Base-by-base conservation (phyloP, 2,329 filamentous ascomycete genomes). In the Cordyceps fumosorosea region DNA sequence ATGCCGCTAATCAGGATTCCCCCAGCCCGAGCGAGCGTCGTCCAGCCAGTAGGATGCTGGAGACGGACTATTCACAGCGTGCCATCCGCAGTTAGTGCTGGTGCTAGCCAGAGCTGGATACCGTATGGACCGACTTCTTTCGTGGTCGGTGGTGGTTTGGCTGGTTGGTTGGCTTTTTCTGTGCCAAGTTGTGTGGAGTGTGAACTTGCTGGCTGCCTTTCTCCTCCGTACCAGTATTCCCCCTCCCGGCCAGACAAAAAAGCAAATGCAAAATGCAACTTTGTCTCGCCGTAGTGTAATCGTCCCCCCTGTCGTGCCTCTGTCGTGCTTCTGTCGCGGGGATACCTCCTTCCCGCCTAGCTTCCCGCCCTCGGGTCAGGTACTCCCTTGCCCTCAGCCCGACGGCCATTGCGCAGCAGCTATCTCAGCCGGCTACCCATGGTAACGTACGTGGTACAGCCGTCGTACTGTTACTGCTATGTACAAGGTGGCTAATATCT, bases 1-100 rank as follows among this genome's bases (percentile, higher is more conserved):
- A 54, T 60, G 58, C 50, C 58, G 58, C 58, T 54, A 60, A 54
- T 54, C 58, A 60, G 42, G 26, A 48, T 57, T 3, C 42, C 37
- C 58, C 51, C 57, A 54, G 51, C 51, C 51, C 40, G 42, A 60
- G 58, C 58, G 51, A 54, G 50, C 58, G 1, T 45, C 22, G 42
- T n/a, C 40, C 57, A 52, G 29, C 58, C 58, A 60, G 47, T 60
- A 47, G 51, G 40, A 47, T n/a, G 50, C n/a, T 11, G 11, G 47
- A 29, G 22, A 3, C 8, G 18, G 50, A 11, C 16, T 20, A 32
- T 54, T 60, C 29, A 20, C 48, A 32, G 22, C n/a, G 47, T 60
- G 57, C 57, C 57, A 53, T 37, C 26, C 42, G 50, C 42, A 26
- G 32, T 26, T 47, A 52, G 57, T 45, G 50, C 8, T n/a, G 44